Evolutionary conservation across 176 grass and related monocot species (phyloP).

Genomic region (Triticum urartu): DNA sequence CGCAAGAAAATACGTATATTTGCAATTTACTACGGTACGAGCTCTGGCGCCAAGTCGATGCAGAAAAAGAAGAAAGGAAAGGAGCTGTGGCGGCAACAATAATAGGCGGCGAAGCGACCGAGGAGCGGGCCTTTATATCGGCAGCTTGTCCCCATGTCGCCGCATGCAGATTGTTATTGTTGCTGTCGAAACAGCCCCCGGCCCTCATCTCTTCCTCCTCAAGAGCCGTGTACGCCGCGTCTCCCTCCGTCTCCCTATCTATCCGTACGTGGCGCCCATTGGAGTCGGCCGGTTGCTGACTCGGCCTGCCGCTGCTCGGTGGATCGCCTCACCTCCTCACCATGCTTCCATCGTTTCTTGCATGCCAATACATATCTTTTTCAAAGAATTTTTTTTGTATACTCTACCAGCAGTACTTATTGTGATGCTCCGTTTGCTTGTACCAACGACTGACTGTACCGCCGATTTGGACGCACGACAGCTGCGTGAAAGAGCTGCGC

Average conservation of each 20-base stretch:
- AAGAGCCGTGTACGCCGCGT: slow-evolving; percentile 19
- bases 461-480: neutral
- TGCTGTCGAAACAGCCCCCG: neutral
- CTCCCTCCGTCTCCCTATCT: neutral
- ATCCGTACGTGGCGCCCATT: slow-evolving; percentile 15
- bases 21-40: no score
- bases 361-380: neutral
- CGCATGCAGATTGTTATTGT: slow-evolving; percentile 17
- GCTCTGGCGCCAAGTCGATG: no score
- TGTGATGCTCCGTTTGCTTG: neutral
- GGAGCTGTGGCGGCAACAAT: neutral
- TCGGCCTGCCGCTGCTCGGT: neutral
- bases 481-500: neutral
- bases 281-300: slow-evolving; percentile 21
- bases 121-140: neutral
- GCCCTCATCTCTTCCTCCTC: neutral
- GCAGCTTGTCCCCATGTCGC: slow-evolving; percentile 24
- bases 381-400: no score
- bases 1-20: neutral
- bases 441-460: neutral
- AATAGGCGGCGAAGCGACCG: neutral
- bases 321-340: neutral
- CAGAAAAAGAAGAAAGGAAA: no score
- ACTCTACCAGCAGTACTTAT: neutral
- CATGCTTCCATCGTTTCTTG: neutral